Evolutionary conservation across 83 land plant species (phyloP).

Genomic region (Thuja plicata): DNA sequence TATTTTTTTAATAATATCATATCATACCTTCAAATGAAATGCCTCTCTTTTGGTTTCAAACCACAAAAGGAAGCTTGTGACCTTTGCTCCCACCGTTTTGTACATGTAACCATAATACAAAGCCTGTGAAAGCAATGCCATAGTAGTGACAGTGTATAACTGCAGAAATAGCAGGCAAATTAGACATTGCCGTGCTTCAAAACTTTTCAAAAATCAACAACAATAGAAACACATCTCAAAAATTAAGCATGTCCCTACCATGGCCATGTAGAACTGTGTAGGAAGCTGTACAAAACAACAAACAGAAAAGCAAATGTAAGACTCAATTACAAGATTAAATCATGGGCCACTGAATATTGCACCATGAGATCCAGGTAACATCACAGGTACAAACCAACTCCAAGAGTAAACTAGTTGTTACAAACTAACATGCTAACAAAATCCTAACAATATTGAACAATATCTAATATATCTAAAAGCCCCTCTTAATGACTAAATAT

Average conservation of each 20-base stretch:
- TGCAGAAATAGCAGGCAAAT: conserved; percentile 18
- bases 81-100: conserved; percentile 16
- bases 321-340: no score
- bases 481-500: no score
- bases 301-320: not conserved
- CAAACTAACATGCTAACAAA: no score
- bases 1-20: no score
- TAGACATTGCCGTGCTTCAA: not conserved
- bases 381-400: no score
- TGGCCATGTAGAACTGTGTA: conserved; percentile 57
- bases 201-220: not conserved
- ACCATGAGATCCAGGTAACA: no score
- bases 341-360: no score
- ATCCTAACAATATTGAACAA: no score
- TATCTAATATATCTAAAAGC: no score
- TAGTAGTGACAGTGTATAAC: conserved; percentile 51
- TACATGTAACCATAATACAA: conserved; percentile 39
- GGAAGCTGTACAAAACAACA: conserved; percentile 48
- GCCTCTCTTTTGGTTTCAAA: not conserved
- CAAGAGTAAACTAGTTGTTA: no score
- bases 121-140: conserved; percentile 36
- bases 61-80: not conserved
- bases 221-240: not conserved
- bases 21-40: not conserved
- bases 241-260: conserved; percentile 26